phyloP scores from a whole-genome alignment of 2,329 filamentous ascomycete genomes.

The Basipetospora chlamydospora region DNA sequence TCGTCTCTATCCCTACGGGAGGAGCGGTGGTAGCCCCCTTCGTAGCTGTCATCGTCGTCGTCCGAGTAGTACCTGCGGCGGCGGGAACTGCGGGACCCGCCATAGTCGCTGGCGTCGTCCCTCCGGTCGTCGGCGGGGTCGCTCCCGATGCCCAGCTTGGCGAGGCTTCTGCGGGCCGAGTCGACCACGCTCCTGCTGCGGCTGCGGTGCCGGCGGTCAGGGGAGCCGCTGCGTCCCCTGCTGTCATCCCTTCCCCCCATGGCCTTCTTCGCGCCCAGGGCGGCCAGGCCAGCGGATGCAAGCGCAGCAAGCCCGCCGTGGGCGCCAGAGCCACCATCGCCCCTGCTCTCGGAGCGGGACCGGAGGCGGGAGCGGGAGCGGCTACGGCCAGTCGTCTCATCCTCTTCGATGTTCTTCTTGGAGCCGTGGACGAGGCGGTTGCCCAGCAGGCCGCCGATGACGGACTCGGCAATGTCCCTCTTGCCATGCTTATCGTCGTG shows the following conservation, averaged over 20 bases:
- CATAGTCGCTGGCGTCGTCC: constrained; percentile 29
- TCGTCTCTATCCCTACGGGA: constrained; percentile 20
- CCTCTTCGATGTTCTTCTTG: constrained; percentile 49
- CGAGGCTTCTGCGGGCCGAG: constrained; percentile 43
- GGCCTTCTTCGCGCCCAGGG: constrained; percentile 48
- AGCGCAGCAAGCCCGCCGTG: constrained; percentile 37
- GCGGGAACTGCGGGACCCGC: constrained; percentile 20
- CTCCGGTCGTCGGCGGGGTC: constrained; percentile 24
- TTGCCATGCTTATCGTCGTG: constrained; percentile 63
- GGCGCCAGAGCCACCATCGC: constrained; percentile 27
- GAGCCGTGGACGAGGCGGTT: constrained; percentile 78
- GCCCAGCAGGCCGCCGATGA: constrained; percentile 74
- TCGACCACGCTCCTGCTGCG: constrained; percentile 54
- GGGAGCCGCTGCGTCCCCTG: constrained; percentile 32
- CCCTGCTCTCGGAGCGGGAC: constrained; percentile 30
- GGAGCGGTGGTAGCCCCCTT: constrained; percentile 26
- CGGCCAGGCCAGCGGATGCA: constrained; percentile 47
- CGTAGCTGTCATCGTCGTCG: constrained; percentile 31
- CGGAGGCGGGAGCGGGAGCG: constrained; percentile 51
- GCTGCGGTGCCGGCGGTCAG: constrained; percentile 28
- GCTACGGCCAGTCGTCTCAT: constrained; percentile 44
- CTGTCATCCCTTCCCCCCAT: constrained; percentile 18
- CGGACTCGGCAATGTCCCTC: constrained; percentile 71
- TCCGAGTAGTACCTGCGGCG: constrained; percentile 26
- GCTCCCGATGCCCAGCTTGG: constrained; percentile 45